phyloP scores from a whole-genome alignment of 305 asterid genomes.

The Coffea humblotiana region DNA sequence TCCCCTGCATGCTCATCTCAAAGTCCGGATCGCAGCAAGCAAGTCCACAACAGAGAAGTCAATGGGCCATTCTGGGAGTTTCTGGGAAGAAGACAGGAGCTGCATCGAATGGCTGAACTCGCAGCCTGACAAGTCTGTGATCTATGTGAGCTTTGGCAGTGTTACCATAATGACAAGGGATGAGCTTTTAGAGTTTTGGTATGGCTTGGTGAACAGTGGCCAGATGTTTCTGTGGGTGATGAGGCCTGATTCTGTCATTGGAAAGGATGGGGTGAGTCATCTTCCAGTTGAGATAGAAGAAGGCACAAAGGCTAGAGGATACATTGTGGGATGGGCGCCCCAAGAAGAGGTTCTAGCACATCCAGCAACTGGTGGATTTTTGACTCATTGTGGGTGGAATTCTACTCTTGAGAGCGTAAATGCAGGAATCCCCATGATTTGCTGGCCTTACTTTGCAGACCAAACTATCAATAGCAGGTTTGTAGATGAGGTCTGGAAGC shows the following conservation, averaged over 20 bases:
- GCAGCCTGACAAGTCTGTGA: constrained; percentile 17
- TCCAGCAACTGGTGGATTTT: constrained; percentile 15
- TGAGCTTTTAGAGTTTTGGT: constrained; percentile 19
- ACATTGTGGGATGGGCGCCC: constrained; percentile 26
- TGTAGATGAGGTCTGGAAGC: constrained; percentile 14
- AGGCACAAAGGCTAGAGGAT: constrained; percentile 18
- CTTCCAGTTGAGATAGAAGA: constrained; percentile 13
- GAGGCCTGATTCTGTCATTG: constrained; percentile 15
- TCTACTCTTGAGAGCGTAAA: constrained; percentile 17
- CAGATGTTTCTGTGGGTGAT: constrained; percentile 18
- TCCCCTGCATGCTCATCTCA: constrained; percentile 21
- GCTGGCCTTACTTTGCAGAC: constrained; percentile 24
- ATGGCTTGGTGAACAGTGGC: constrained; percentile 20
- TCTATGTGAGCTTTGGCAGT: constrained; percentile 28
- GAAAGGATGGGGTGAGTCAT: neutral
- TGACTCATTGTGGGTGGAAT: constrained; percentile 24
- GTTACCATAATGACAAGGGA: neutral
- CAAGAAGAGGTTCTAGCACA: constrained; percentile 21
- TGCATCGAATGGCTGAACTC: constrained; percentile 18
- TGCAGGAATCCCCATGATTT: constrained; percentile 25
- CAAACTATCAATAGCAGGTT: constrained; percentile 19
- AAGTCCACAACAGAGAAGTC: neutral
- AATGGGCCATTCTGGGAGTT: constrained; percentile 17
- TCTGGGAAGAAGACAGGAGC: constrained; percentile 20
- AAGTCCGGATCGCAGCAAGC: neutral